Base-by-base conservation (phyloP, 2,329 filamentous ascomycete genomes). In the Macrophomina pseudophaseolina region DNA sequence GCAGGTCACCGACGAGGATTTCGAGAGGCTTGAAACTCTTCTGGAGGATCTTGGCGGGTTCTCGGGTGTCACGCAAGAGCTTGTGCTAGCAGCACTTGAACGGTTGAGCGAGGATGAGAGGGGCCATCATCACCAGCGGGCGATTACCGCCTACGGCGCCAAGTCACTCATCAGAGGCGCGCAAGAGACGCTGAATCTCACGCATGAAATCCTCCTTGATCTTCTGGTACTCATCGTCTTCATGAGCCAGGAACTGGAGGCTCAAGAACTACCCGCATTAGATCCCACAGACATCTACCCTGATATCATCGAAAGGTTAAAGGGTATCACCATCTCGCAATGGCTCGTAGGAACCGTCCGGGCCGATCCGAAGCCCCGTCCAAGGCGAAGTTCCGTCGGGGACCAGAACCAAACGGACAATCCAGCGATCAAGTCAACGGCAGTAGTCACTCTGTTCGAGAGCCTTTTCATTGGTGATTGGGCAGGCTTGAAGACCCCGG, bases 171-270 rank as follows among this genome's bases (percentile, higher is more conserved):
- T 97, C 11, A 89, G 89, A 68, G 90, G 92, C 6, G 88, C 91
- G 0, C 91, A 94, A 73, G 93, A 98, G 74, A 90, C 87, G 12
- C 86, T 95, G 6, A 85, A 90, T 60, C 80, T 92, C 38, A 90
- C 91, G 68, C 89, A 89, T 80, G 87, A 87, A 68, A 83, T 95
- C 8, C 88, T 96, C 60, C 88, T 96, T 69, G 93, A 94, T 73
- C 87, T 98, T 67, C 82, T 98, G 2, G 85, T 95, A 2, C 84
- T 99, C 6, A 84, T 97, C 16, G 86, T 95, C 9, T 93, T 97
- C 76, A 90, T 98, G 84, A 91, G 95, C 75, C 90, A 89, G 46
- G 92, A 95, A 74, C 86, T 92, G 64, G 91, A 94, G 67, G 87
- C 89, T 70, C 88, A 90, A 49, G 88, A 92, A 48, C 87, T 91